Evolutionary conservation across 345 rosid genomes (phyloP).

Genomic region (Sonneratia alba): DNA sequence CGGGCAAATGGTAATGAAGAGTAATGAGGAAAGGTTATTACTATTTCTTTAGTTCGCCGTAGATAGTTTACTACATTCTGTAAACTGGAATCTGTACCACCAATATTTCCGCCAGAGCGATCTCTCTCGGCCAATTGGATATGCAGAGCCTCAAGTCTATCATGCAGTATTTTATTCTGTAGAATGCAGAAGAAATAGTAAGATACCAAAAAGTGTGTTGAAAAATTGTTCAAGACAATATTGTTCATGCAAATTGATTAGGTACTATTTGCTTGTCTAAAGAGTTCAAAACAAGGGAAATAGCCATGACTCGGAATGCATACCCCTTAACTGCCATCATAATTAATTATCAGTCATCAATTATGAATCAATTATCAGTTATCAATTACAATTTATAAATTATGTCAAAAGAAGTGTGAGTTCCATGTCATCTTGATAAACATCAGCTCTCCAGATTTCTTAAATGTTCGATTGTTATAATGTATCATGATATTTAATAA

Average conservation of each 20-base stretch:
- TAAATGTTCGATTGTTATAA: too few species aligned
- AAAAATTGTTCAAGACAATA: not conserved
- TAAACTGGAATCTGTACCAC: slow-evolving; percentile 44
- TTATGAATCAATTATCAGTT: not conserved
- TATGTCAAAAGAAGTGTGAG: not conserved
- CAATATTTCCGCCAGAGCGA: slow-evolving; percentile 43
- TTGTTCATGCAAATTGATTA: not conserved
- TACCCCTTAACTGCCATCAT: not conserved
- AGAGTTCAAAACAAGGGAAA: not conserved
- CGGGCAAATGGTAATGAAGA: not conserved
- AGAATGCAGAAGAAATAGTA: slow-evolving; percentile 3
- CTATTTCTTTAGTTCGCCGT: slow-evolving; percentile 80
- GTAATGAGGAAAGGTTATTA: slow-evolving; percentile 12
- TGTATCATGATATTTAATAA: too few species aligned
- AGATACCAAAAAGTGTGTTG: not conserved
- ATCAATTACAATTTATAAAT: too few species aligned
- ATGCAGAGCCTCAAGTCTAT: slow-evolving; percentile 76
- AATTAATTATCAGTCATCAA: too few species aligned
- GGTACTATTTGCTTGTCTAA: not conserved
- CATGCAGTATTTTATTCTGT: slow-evolving; percentile 52
- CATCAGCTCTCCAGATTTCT: not conserved
- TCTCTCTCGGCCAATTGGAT: slow-evolving; percentile 73
- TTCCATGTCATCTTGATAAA: too few species aligned
- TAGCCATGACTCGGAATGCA: not conserved
- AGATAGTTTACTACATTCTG: slow-evolving; percentile 81